Evolutionary conservation across 108 stramenopile species (phyloP).

Genomic region (Skeletonema tropicum): DNA sequence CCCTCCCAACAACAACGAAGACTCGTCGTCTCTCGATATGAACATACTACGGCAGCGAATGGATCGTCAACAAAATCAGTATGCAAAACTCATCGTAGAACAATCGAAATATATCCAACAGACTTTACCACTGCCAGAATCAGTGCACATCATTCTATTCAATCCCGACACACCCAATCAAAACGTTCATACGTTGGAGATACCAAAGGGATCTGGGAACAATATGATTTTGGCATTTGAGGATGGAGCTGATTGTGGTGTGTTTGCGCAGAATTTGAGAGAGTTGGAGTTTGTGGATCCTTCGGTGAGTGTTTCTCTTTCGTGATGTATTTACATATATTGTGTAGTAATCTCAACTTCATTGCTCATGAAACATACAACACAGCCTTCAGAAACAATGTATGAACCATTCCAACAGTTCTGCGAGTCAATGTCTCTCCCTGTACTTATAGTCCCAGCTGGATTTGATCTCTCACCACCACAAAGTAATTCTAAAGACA

Average conservation of each 20-base stretch:
- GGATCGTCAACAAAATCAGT: conserved; percentile 26
- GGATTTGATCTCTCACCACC: conserved; percentile 36
- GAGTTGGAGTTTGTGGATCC: conserved; percentile 52
- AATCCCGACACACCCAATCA: conserved; percentile 50
- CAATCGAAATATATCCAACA: conserved; percentile 26
- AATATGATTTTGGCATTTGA: conserved; percentile 64
- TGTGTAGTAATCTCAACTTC: too few species aligned
- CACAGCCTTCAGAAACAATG: conserved; percentile 35
- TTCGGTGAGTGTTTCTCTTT: conserved; percentile 6
- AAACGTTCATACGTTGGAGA: conserved; percentile 58
- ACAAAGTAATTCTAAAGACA: conserved; percentile 26
- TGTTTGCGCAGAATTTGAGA: conserved; percentile 48
- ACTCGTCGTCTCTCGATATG: conserved; percentile 15
- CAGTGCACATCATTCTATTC: conserved; percentile 59
- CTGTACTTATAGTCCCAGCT: conserved; percentile 14
- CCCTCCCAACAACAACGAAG: too few species aligned
- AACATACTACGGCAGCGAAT: conserved; percentile 35
- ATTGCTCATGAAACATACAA: too few species aligned
- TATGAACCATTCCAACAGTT: conserved; percentile 22
- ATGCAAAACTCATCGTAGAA: conserved; percentile 20
- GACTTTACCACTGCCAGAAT: conserved; percentile 27
- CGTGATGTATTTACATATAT: too few species aligned
- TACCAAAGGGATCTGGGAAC: conserved; percentile 55
- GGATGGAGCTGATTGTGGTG: conserved; percentile 32
- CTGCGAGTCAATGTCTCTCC: conserved; percentile 19